These are phyloP conservation scores for Tephrocybe sp. DNA, from an alignment of 768 basidiomycete genomes.

Conservation along the genomic window DNA sequence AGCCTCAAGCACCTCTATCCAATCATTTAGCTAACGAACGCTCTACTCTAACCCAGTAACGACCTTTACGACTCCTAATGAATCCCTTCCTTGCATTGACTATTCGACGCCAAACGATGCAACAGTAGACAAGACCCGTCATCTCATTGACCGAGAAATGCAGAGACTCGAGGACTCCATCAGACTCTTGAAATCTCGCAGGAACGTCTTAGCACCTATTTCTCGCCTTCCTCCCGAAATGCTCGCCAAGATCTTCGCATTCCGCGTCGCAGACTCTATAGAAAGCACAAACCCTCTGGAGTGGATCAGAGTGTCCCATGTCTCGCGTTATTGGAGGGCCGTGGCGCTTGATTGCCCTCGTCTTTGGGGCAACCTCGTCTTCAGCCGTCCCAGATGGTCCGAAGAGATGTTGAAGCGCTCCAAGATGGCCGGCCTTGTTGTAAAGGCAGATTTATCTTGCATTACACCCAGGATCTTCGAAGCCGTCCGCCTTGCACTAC, in stretches of 20 bases:
- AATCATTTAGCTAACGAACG: too few relatives aligned
- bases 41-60: too few relatives aligned
- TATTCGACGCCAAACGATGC: slow-evolving; percentile 13
- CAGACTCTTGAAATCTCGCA: slow-evolving; percentile 30
- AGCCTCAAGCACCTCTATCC: background rate
- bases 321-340: slow-evolving; percentile 43
- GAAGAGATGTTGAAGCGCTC: slow-evolving; percentile 46
- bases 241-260: slow-evolving; percentile 37
- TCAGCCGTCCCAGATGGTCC: slow-evolving; percentile 33
- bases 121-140: slow-evolving; percentile 21
- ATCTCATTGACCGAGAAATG: slow-evolving; percentile 38
- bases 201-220: slow-evolving; percentile 38
- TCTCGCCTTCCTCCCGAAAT: slow-evolving; percentile 43
- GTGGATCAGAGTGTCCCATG: slow-evolving; percentile 40
- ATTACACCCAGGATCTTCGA: slow-evolving; percentile 26
- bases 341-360: slow-evolving; percentile 39
- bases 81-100: slow-evolving; percentile 10
- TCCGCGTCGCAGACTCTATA: slow-evolving; percentile 17
- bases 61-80: slow-evolving; percentile 19
- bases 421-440: slow-evolving; percentile 35
- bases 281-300: slow-evolving; percentile 14
- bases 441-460: slow-evolving; percentile 26
- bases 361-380: slow-evolving; percentile 40
- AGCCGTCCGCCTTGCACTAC: slow-evolving; percentile 28
- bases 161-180: slow-evolving; percentile 30